These are phyloP conservation scores for Sporormia fimetaria DNA, from an alignment of 495 filamentous ascomycete species.

Conservation along the genomic window DNA sequence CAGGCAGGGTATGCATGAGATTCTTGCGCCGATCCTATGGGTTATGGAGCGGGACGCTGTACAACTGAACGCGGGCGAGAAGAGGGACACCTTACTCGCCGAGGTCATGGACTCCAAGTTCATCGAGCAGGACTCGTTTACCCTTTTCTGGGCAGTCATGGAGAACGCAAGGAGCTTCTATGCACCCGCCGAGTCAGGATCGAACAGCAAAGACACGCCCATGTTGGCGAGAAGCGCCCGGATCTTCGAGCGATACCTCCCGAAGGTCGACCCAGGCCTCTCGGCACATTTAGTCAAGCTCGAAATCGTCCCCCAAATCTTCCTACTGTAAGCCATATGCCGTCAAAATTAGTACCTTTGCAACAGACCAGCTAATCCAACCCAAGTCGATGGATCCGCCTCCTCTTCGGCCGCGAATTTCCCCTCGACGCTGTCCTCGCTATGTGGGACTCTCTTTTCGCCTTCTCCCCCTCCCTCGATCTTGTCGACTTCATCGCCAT, in stretches of 20 bases:
- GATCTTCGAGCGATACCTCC: conserved; percentile 72
- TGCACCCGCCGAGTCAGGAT: conserved; percentile 42
- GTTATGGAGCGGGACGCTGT: conserved; percentile 76
- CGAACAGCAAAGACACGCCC: conserved; percentile 45
- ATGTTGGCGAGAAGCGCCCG: conserved; percentile 77
- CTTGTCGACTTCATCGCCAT: conserved; percentile 82
- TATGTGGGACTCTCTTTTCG: conserved; percentile 88
- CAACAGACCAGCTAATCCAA: not conserved
- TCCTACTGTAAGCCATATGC: conserved; percentile 77
- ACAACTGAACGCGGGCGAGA: conserved; percentile 29
- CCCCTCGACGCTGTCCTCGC: conserved; percentile 69
- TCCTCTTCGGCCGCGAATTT: conserved; percentile 90
- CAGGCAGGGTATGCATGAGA: conserved; percentile 94
- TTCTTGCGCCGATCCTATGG: conserved; percentile 85
- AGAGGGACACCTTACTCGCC: conserved; percentile 33
- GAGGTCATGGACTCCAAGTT: conserved; percentile 57
- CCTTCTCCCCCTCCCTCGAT: conserved; percentile 70
- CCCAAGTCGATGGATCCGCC: conserved; percentile 77
- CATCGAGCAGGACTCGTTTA: conserved; percentile 85
- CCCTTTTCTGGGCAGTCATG: conserved; percentile 78
- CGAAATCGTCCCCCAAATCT: conserved; percentile 92
- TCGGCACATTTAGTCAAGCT: conserved; percentile 70
- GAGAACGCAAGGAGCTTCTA: conserved; percentile 77
- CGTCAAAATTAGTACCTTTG: not conserved
- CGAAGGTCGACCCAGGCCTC: conserved; percentile 67